Conservation (phyloP, 148 eudicot genomes). For the Silene uniflora region DNA sequence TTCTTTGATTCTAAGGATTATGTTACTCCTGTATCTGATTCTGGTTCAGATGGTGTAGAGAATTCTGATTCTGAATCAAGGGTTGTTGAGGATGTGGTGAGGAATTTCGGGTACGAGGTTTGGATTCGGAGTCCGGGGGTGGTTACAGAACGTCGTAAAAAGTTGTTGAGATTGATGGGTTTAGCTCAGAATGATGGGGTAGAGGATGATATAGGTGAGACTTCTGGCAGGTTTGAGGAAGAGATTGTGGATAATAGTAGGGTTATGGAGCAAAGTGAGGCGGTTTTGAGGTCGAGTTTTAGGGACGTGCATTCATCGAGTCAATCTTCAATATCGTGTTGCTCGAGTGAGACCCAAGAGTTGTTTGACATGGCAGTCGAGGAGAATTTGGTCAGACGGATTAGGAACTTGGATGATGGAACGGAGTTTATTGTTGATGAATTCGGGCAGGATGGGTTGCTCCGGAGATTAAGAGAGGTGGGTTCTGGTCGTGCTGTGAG, state of each 20-base stretch:
- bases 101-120: constrained; percentile 48
- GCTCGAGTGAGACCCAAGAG: constrained; percentile 35
- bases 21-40: constrained; percentile 56
- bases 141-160: constrained; percentile 53
- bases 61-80: constrained; percentile 37
- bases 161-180: constrained; percentile 60
- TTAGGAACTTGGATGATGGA: constrained; percentile 56
- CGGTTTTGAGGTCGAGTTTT: constrained; percentile 37
- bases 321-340: constrained; percentile 30
- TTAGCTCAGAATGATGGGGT: constrained; percentile 25
- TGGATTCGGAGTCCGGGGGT: constrained; percentile 62
- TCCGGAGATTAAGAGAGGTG: constrained; percentile 42
- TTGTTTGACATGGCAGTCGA: constrained; percentile 30
- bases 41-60: constrained; percentile 39
- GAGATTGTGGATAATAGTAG: constrained; percentile 33
- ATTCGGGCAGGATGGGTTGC: constrained; percentile 40
- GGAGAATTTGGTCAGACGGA: constrained; percentile 32
- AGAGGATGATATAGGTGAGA: constrained; percentile 18
- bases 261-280: constrained; percentile 39
- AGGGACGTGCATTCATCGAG: constrained; percentile 35
- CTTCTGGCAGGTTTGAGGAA: constrained; percentile 17
- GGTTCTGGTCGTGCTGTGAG: constrained; percentile 35
- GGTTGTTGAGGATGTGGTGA: constrained; percentile 23
- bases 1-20: constrained; percentile 69
- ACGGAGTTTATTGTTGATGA: constrained; percentile 54